Base-by-base conservation (phyloP, 768 basidiomycete genomes). In the Phlegmacium glaucopus region DNA sequence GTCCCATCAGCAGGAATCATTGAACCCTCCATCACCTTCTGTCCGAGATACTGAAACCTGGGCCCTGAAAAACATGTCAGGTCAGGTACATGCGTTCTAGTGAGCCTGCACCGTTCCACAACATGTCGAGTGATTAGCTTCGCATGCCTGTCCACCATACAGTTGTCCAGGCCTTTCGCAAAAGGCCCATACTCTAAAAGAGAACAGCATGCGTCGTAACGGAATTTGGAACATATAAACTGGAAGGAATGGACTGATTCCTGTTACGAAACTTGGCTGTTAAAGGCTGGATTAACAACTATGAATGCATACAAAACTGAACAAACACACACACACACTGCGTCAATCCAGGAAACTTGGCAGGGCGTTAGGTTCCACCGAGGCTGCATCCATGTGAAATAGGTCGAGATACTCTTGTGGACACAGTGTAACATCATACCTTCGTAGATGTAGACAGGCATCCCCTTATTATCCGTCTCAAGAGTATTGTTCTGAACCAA, bases 381-480 rank as follows among this genome's bases (percentile, higher is more conserved):
- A 75, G 15, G 82, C 83, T 87, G 54, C 5, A 22, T 22, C 5
- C 22, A 22, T 22, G 22, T 22, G 5, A 22, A 5, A 22, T 22
- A 22, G 5, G n/a, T n/a, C n/a, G n/a, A n/a, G n/a, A n/a, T n/a
- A n/a, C n/a, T 3, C 22, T 5, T 5, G 22, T 22, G 22, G 5
- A 22, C 22, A 25, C 8, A 13, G 29, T 44, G 47, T 22, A 12
- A 32, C 42, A 1, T 47, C 75, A 42, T 48, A 85, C 84, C 68
- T 73, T 90, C 89, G 50, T 87, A 91, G 13, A 90, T 61, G 62
- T 78, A 84, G 7, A 87, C 87, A 3, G 88, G 87, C 86, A 90
- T 89, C 34, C 89, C 89, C 62, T 91, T 90, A 70, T 90, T 90
- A 64, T 90, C n/a, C n/a, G n/a, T n/a, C n/a, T n/a, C 89, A 3